Evolutionary conservation across 495 filamentous ascomycete genomes (phyloP), one percentile per base, ranked within the genome.

Genomic region (Aspergillus panamensis): DNA sequence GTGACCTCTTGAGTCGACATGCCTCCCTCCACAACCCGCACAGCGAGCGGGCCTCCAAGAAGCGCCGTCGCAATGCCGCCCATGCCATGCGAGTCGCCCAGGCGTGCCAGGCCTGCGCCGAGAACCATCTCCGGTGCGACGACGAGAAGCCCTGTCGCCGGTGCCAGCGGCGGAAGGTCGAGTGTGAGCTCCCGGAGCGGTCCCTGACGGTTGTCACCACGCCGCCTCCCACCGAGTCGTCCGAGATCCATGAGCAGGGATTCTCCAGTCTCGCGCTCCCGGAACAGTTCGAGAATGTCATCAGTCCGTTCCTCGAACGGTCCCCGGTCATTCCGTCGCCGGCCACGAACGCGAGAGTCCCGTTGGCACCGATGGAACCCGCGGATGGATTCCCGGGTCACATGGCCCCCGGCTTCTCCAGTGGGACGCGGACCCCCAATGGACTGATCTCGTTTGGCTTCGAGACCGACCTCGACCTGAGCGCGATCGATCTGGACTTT

Each of bases 121-220:
- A n/a, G 0, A 33, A 35, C n/a, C 25, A 51, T 33, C 12, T 51
- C 10, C 13, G 30, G 5, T 51, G 48, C 12, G 30, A 35, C 25
- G 30, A 51, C 32, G 48, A 51, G 30, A 51, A 51, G 48, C 48
- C 48, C 29, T 51, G 48, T 16, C 25, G 30, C 2, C 48, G 48
- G 30, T 51, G 48, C 29, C 29, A 33, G 29, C 31, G 30, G 30
- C 12, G n/a, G 32, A 33, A 17, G 1, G n/a, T 51, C 1, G 3
- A 2, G 29, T 51, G 48, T 35, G 6, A 31, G n/a, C 1, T 48
- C 6, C 45, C 45, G 3, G 45, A 14, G 3, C 29, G 20, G 29
- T 4, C 20, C 10, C 1, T 29, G 0, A 6, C 6, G 5, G 12
- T 40, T 40, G 3, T 16, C 37, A 14, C 37, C 0, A 13, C 37